Evolutionary conservation across 1,284 basidiomycete species (phyloP).

Genomic region (Sporisorium exsertum): DNA sequence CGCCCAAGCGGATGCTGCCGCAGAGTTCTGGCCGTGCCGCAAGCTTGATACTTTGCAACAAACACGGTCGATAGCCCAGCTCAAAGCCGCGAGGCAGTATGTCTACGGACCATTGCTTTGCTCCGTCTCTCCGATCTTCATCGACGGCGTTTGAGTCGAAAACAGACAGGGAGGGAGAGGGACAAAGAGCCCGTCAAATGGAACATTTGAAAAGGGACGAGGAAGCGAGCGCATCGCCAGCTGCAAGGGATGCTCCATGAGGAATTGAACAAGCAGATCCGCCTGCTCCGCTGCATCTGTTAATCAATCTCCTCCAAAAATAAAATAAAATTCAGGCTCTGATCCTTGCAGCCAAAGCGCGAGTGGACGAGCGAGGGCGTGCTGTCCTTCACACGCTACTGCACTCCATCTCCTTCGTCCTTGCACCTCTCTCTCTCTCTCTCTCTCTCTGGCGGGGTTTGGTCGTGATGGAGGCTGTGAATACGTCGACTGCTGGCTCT

Average conservation of each 20-base stretch:
- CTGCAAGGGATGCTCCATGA: conserved; percentile 27
- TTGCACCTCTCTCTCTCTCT: not conserved
- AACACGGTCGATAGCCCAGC: too few species aligned
- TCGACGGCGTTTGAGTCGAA: too few species aligned
- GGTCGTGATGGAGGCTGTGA: not conserved
- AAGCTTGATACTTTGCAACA: too few species aligned
- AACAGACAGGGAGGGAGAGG: not conserved
- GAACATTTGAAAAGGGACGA: not conserved
- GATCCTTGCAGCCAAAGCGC: conserved; percentile 3
- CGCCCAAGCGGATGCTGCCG: too few species aligned
- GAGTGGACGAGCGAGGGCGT: not conserved
- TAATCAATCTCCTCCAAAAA: not conserved
- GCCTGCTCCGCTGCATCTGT: not conserved
- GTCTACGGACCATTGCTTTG: too few species aligned
- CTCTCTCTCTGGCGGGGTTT: not conserved
- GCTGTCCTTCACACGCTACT: conserved; percentile 4
- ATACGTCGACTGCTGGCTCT: not conserved
- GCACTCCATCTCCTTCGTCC: not conserved
- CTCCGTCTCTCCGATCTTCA: too few species aligned
- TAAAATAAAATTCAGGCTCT: not conserved
- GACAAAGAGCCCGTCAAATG: not conserved
- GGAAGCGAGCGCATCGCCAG: conserved; percentile 9
- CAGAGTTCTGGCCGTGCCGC: too few species aligned
- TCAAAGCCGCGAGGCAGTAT: too few species aligned
- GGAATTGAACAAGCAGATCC: conserved; percentile 27